phyloP scores from a whole-genome alignment of 352 stramenopile species.

The Phytophthora sp. region DNA sequence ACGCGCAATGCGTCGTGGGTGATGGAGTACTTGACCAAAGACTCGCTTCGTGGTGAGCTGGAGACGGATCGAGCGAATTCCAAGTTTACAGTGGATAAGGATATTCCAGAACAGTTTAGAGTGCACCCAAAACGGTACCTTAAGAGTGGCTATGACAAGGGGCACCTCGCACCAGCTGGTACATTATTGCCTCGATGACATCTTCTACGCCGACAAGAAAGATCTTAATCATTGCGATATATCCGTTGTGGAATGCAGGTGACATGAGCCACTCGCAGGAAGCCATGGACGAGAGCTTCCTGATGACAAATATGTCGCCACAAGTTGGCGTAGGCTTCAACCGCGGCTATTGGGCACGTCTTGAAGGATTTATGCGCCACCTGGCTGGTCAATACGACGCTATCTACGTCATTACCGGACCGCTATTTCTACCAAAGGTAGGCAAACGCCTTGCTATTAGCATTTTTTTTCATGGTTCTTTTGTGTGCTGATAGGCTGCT shows the following conservation, averaged over 20 bases:
- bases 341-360: constrained; percentile 85
- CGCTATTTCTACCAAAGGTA: constrained; percentile 92
- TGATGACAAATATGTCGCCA: constrained; percentile 96
- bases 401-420: constrained; percentile 93
- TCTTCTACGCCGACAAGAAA: neutral
- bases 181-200: constrained; percentile 10
- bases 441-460: neutral
- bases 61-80: constrained; percentile 85
- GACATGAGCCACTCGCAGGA: constrained; percentile 88
- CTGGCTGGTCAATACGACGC: constrained; percentile 77
- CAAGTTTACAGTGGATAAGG: constrained; percentile 85
- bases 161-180: constrained; percentile 92
- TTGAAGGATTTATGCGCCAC: constrained; percentile 89
- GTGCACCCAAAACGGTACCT: constrained; percentile 89
- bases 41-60: constrained; percentile 67
- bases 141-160: constrained; percentile 94
- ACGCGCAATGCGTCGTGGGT: constrained; percentile 89
- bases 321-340: constrained; percentile 92
- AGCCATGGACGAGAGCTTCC: constrained; percentile 93
- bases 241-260: constrained; percentile 41
- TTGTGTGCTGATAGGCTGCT: neutral
- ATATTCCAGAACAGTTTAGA: constrained; percentile 78
- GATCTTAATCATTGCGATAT: neutral
- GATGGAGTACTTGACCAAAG: constrained; percentile 80
- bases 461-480: neutral